Evolutionary conservation across 176 grass and related monocot genomes (phyloP).

Genomic region (Guadua angustifolia): DNA sequence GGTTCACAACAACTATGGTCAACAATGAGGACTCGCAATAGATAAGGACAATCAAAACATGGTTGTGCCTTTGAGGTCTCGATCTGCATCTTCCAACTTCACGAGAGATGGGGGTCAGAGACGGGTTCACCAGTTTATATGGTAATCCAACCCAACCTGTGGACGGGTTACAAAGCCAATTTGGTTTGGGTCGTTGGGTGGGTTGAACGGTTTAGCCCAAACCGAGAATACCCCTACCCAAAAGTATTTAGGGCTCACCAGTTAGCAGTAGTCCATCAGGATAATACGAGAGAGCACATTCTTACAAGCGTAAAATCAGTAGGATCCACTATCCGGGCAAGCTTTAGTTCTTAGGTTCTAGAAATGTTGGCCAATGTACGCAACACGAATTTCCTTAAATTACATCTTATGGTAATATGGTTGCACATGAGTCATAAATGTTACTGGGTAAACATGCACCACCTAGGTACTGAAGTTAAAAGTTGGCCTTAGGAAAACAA

Average conservation of each 20-base stretch:
- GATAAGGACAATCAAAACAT: too few species aligned
- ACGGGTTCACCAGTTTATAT: too few species aligned
- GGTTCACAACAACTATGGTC: too few species aligned
- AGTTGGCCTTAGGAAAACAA: background rate
- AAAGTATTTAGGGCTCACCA: background rate
- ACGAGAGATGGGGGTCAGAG: too few species aligned
- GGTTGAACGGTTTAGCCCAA: too few species aligned
- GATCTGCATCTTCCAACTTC: too few species aligned
- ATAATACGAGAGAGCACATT: background rate
- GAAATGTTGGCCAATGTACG: background rate
- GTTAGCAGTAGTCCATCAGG: background rate
- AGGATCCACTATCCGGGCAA: background rate
- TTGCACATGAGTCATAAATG: background rate
- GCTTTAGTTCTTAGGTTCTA: background rate
- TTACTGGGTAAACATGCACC: conserved; percentile 11
- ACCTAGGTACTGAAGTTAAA: background rate
- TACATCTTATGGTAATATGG: background rate
- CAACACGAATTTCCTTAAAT: background rate
- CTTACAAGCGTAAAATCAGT: background rate
- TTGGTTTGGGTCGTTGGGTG: too few species aligned
- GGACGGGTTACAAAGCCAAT: too few species aligned
- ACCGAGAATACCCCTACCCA: too few species aligned
- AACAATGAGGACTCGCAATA: too few species aligned
- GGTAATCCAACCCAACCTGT: too few species aligned
- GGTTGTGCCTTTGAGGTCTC: too few species aligned